Evolutionary conservation across 305 asterid genomes (phyloP).

Genomic region (Rubia occidens): DNA sequence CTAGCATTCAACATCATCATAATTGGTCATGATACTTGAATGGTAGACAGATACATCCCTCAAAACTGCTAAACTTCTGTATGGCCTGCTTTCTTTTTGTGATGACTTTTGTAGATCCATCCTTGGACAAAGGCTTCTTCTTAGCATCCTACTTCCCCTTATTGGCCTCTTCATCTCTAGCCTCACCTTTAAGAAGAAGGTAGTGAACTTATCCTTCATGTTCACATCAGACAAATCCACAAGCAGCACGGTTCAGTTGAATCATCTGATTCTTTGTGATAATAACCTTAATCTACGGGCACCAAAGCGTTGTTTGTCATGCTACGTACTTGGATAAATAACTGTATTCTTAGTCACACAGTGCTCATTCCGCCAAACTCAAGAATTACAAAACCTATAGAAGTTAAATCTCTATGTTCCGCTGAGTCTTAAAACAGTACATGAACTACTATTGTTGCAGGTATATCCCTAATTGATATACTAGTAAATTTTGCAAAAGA

Average conservation of each 20-base stretch:
- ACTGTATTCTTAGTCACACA: too few species aligned
- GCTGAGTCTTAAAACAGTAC: too few species aligned
- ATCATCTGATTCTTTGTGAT: slow-evolving; percentile 36
- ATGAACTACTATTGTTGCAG: too few species aligned
- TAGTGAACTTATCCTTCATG: slow-evolving; percentile 38
- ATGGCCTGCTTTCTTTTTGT: slow-evolving; percentile 14
- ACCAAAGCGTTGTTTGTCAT: too few species aligned
- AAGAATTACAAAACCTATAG: too few species aligned
- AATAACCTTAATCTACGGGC: slow-evolving; percentile 31
- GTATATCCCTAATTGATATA: too few species aligned
- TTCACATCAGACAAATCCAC: slow-evolving; percentile 38
- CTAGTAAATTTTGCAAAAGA: too few species aligned
- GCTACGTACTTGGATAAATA: too few species aligned
- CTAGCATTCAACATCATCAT: slow-evolving; percentile 33
- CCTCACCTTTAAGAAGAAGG: slow-evolving; percentile 38
- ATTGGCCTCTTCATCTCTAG: slow-evolving; percentile 34
- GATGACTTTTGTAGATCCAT: too few species aligned
- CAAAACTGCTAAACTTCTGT: slow-evolving; percentile 31
- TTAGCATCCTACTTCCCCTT: slow-evolving; percentile 31
- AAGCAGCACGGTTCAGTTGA: slow-evolving; percentile 37
- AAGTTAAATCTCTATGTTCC: too few species aligned
- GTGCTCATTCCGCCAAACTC: too few species aligned
- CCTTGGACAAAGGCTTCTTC: slow-evolving; percentile 32
- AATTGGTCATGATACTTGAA: slow-evolving; percentile 11
- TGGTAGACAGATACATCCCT: slow-evolving; percentile 29